Evolutionary conservation across 2,329 filamentous ascomycete species (phyloP).

Genomic region (Aspergillus fructus): DNA sequence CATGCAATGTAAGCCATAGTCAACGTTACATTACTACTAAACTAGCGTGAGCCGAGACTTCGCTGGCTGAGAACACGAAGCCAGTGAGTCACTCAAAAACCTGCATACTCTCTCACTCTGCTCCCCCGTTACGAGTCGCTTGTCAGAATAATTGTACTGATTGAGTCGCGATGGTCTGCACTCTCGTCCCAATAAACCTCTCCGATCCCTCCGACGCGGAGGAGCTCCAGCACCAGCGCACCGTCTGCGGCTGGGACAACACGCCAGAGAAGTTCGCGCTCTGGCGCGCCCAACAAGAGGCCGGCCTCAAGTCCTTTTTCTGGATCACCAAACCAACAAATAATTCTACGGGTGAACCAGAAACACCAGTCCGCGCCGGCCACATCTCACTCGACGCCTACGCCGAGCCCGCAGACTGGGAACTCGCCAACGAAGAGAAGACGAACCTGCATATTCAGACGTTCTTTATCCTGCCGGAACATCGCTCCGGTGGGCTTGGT

Average conservation of each 20-base stretch:
- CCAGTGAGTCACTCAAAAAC: too few relatives aligned
- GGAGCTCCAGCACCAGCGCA: constrained; percentile 17
- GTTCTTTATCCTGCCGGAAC: constrained; percentile 27
- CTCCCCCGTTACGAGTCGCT: too few relatives aligned
- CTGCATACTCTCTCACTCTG: too few relatives aligned
- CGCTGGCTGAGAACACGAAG: too few relatives aligned
- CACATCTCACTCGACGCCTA: constrained; percentile 31
- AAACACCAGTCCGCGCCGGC: constrained; percentile 17
- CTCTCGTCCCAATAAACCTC: constrained; percentile 19
- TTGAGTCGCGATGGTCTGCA: constrained; percentile 1
- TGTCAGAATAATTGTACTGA: background rate
- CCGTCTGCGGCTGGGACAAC: constrained; percentile 18
- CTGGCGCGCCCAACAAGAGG: constrained; percentile 16
- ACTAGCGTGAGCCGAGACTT: too few relatives aligned
- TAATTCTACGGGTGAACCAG: background rate
- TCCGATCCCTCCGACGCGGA: constrained; percentile 10
- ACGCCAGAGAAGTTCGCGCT: constrained; percentile 1
- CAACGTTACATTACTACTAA: too few relatives aligned
- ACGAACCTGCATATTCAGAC: constrained; percentile 21
- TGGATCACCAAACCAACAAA: constrained; percentile 14
- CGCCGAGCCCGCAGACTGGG: constrained; percentile 10
- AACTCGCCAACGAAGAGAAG: constrained; percentile 17
- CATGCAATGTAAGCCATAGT: too few relatives aligned
- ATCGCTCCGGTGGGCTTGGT: constrained; percentile 21
- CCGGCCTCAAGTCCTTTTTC: constrained; percentile 18